Evolutionary conservation across 108 stramenopile genomes (phyloP), one percentile per base, ranked within the genome.

Genomic region (Skeletonema tropicum): DNA sequence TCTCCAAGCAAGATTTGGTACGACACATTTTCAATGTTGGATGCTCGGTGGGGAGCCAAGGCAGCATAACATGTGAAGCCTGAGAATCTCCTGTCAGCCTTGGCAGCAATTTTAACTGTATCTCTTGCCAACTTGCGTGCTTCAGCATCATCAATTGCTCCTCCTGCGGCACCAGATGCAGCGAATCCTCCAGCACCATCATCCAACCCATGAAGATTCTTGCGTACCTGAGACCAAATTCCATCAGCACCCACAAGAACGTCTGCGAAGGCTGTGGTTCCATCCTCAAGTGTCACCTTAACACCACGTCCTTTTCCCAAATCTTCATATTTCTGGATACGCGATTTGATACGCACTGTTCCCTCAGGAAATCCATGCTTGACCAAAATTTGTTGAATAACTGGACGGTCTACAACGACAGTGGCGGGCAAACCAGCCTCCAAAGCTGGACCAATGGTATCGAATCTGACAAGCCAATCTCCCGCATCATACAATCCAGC

Each of bases 201-300:
- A 52, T 88, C 88, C 66, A 96, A 75, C 3, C 89, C 93, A 71
- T 96, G 95, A 55, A 96, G 66, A 63, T 79, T 85, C 70, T 89
- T 89, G 41, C 95, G 86, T 13, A 94, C 89, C 57, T 86, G 84
- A 25, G 90, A 92, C 98, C 98, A 98, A 70, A 98, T 96, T 33
- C 98, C 98, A 79, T 98, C 98, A 14, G 97, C 96, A 59, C 98
- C 98, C 9, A 98, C 93, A 26, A 98, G 80, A 0, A 96, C 91
- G 74, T 98, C 98, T 19, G 87, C 93, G 66, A 92, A 94, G 12
- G 94, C 95, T 48, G 73, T 87, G 12, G 90, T 94, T 10, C 97
- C 97, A 73, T 97, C 94, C 79, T 92, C 89, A 35, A 98, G 85
- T 30, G 70, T 87, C 25, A 87, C 91, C 35, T 67, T 41, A 9